Evolutionary conservation across 2,329 filamentous ascomycete species (phyloP).

Genomic region (Phoma herbarum): DNA sequence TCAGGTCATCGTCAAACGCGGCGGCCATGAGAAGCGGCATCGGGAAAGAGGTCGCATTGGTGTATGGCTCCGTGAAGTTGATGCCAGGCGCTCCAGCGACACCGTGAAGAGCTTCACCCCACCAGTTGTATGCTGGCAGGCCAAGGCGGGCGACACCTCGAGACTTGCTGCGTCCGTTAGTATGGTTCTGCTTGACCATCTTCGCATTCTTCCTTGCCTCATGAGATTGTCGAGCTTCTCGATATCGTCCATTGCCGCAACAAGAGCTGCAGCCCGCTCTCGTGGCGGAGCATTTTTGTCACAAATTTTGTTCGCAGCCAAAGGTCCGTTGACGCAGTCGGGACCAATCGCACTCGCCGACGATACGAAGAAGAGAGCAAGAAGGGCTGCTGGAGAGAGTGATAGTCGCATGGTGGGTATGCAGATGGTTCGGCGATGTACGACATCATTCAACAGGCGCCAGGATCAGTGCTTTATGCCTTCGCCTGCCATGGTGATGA

Average conservation of each 20-base stretch:
- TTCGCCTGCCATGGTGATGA: background rate
- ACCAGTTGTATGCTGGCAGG: background rate
- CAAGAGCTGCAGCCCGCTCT: background rate
- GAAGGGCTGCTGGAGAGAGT: background rate
- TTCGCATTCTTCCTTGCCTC: background rate
- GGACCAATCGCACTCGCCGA: background rate
- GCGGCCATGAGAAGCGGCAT: background rate
- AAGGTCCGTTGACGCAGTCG: background rate
- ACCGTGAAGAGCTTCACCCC: background rate
- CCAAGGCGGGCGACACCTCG: background rate
- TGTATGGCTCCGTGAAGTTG: background rate
- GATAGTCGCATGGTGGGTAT: background rate
- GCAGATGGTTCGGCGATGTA: background rate
- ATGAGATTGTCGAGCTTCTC: background rate
- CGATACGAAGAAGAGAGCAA: background rate
- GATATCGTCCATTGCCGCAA: background rate
- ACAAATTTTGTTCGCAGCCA: background rate
- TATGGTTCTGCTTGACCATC: background rate
- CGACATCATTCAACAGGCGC: background rate
- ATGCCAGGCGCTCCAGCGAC: background rate
- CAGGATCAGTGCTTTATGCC: background rate
- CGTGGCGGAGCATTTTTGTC: background rate
- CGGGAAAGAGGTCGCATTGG: background rate
- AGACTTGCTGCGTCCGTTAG: background rate
- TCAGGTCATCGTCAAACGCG: background rate